Percentiles rank a stretch among this genome's conserved stretches.
phyloP scores from a whole-genome alignment of 768 basidiomycete species.

The Solioccasus polychromus region DNA sequence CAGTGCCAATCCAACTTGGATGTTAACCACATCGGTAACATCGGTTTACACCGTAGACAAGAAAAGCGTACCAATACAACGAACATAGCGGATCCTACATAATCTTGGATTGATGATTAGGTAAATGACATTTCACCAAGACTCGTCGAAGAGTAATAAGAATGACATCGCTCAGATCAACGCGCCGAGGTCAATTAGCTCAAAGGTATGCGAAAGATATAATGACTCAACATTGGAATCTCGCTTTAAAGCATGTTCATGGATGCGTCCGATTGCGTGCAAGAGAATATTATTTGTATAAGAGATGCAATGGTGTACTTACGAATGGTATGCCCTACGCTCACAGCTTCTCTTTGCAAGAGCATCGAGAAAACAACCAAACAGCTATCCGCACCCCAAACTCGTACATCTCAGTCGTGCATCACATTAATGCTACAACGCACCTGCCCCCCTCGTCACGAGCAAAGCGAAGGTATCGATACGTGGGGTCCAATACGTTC shows the following conservation, averaged over 20 bases:
- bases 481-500: conserved; percentile 17
- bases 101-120: background rate
- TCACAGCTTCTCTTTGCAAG: conserved; percentile 19
- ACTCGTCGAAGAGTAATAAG: background rate
- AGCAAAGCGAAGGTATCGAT: conserved; percentile 27
- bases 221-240: conserved; percentile 24
- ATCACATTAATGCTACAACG: conserved; percentile 52
- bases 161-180: conserved; percentile 19
- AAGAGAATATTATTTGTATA: conserved; percentile 40
- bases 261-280: conserved; percentile 12
- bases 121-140: background rate
- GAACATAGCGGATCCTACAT: background rate
- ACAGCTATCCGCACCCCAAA: conserved; percentile 26
- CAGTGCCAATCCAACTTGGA: too few relatives aligned
- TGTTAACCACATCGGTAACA: too few relatives aligned
- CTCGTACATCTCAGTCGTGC: conserved; percentile 40
- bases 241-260: conserved; percentile 4
- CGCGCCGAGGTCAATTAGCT: conserved; percentile 21
- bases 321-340: conserved; percentile 37
- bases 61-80: too few relatives aligned
- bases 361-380: conserved; percentile 17
- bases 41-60: too few relatives aligned
- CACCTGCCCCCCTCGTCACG: conserved; percentile 50
- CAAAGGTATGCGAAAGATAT: conserved; percentile 12
- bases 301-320: conserved; percentile 53